phyloP scores from a whole-genome alignment of 805 yeast species.

The Yarrowia sp. region DNA sequence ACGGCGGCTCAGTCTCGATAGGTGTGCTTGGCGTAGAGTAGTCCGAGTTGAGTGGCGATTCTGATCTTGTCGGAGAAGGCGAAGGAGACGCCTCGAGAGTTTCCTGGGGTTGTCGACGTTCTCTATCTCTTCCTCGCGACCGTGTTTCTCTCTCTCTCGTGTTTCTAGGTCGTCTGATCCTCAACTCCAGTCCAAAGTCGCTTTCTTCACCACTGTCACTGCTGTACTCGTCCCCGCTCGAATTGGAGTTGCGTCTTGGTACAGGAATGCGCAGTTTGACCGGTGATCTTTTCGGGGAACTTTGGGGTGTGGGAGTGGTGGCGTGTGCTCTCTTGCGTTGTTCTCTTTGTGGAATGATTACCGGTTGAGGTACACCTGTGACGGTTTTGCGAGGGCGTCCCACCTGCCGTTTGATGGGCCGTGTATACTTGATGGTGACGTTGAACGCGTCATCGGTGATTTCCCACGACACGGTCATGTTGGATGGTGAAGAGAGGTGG shows the following conservation, averaged over 20 bases:
- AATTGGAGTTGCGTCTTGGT: not conserved
- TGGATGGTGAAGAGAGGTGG: not conserved
- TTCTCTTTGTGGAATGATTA: not conserved
- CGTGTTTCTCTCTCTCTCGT: constrained; percentile 6
- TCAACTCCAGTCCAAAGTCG: not conserved
- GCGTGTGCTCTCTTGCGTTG: not conserved
- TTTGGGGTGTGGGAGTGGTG: not conserved
- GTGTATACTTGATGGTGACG: constrained; percentile 3
- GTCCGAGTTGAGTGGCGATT: not conserved
- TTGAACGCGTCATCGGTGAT: constrained; percentile 1
- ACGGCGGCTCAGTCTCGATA: constrained; percentile 52
- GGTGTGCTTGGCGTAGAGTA: constrained; percentile 10
- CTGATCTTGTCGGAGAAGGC: not conserved
- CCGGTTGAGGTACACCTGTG: not conserved
- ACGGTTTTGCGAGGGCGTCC: constrained; percentile 9
- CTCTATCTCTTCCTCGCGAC: not conserved
- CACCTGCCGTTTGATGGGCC: constrained; percentile 9
- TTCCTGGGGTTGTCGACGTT: not conserved
- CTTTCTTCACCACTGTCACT: not conserved
- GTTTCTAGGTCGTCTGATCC: not conserved
- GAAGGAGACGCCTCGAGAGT: not conserved
- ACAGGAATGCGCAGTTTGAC: constrained; percentile 17
- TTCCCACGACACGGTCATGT: constrained; percentile 6
- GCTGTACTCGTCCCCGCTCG: not conserved
- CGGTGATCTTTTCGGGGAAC: not conserved